phyloP scores from a whole-genome alignment of 139 green algal genomes.

The Chlamydomonas asymmetrica region DNA sequence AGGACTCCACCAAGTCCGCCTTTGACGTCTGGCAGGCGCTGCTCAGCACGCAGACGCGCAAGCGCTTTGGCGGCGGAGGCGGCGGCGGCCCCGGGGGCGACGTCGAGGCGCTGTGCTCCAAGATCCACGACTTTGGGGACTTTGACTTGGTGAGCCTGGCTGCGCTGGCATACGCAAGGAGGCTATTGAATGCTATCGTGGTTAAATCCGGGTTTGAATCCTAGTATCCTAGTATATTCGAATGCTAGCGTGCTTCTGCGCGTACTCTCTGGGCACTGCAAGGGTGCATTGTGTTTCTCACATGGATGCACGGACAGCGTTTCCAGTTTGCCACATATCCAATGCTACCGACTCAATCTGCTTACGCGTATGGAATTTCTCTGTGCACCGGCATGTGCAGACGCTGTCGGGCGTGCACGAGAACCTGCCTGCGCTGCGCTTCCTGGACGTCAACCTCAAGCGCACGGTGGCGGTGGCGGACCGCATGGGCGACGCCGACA shows the following conservation, averaged over 20 bases:
- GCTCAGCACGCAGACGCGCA: constrained; percentile 28
- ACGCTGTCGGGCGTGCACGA: constrained; percentile 64
- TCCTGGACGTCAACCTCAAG: constrained; percentile 70
- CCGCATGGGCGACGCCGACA: constrained; percentile 61
- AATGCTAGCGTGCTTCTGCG: too few species aligned
- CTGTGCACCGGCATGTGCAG: constrained; percentile 30
- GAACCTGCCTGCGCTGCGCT: constrained; percentile 61
- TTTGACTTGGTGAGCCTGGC: constrained; percentile 76
- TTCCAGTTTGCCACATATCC: too few species aligned
- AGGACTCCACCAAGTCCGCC: constrained; percentile 74
- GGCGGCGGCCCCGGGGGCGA: neutral
- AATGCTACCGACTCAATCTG: too few species aligned
- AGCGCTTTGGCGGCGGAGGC: neutral
- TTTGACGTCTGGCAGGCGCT: constrained; percentile 73
- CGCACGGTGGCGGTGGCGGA: constrained; percentile 49
- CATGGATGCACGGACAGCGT: too few species aligned
- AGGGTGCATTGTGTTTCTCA: too few species aligned
- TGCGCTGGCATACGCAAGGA: too few species aligned
- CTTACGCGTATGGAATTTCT: too few species aligned
- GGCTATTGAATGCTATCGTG: too few species aligned
- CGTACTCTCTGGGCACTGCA: too few species aligned
- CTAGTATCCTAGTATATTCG: too few species aligned
- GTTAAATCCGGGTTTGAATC: too few species aligned
- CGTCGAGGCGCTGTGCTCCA: constrained; percentile 44
- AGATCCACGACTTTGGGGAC: constrained; percentile 78